These are phyloP conservation scores for Sphaerulina vaccinii DNA, from an alignment of 2,329 filamentous ascomycete species.

Conservation along the genomic window DNA sequence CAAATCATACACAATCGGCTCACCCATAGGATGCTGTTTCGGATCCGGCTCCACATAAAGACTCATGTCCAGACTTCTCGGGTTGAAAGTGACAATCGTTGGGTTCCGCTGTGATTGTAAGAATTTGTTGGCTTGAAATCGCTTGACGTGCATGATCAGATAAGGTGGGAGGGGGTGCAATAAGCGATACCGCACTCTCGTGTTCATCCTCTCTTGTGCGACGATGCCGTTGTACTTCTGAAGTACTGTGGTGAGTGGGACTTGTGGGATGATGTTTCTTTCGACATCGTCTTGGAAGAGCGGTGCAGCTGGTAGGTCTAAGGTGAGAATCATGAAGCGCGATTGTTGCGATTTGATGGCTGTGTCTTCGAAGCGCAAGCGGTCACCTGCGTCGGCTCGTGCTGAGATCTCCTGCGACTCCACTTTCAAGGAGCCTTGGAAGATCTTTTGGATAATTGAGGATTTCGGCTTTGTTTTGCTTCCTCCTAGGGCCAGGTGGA, in stretches of 20 bases:
- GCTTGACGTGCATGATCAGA: constrained; percentile 92
- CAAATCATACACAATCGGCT: constrained; percentile 91
- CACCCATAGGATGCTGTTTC: constrained; percentile 64
- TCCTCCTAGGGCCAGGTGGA: constrained; percentile 87
- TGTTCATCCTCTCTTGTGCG: constrained; percentile 83
- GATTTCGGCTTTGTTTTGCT: constrained; percentile 80
- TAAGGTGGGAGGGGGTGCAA: constrained; percentile 88
- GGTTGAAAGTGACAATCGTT: constrained; percentile 95
- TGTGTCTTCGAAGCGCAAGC: constrained; percentile 89
- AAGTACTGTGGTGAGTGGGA: constrained; percentile 78
- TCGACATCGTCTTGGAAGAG: constrained; percentile 95
- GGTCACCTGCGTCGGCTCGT: constrained; percentile 80
- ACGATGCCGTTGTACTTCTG: constrained; percentile 88
- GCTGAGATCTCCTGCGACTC: constrained; percentile 93
- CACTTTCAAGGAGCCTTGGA: constrained; percentile 88
- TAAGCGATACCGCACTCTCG: constrained; percentile 84
- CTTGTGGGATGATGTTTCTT: constrained; percentile 93
- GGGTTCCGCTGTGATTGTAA: constrained; percentile 86
- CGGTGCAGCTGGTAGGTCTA: constrained; percentile 87
- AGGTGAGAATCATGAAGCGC: constrained; percentile 86
- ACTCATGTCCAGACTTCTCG: constrained; percentile 77
- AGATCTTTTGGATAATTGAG: constrained; percentile 86
- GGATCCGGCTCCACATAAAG: constrained; percentile 91
- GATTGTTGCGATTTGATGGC: constrained; percentile 74
- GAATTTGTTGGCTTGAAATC: constrained; percentile 96